Evolutionary conservation across 1,284 basidiomycete species (phyloP).

Genomic region (Polyporus tsugae): DNA sequence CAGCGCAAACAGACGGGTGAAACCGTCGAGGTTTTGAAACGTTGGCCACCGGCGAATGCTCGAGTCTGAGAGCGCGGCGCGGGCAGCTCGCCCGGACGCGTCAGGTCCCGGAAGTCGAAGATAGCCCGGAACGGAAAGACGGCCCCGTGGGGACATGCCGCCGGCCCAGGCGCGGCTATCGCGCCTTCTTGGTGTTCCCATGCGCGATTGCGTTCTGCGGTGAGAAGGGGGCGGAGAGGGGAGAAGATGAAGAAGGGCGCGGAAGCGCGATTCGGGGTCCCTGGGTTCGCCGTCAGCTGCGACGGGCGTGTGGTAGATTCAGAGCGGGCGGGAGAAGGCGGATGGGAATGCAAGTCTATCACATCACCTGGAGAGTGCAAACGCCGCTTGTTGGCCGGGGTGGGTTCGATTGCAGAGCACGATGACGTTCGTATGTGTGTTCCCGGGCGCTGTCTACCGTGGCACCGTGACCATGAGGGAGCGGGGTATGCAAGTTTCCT

Average conservation of each 20-base stretch:
- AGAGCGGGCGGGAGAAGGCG: not conserved
- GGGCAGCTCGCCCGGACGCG: not conserved
- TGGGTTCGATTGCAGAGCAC: not conserved
- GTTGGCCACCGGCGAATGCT: not conserved
- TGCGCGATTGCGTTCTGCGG: slow-evolving; percentile 11
- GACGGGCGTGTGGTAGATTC: not conserved
- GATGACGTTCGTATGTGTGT: slow-evolving; percentile 2
- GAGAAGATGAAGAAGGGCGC: not conserved
- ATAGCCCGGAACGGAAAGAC: slow-evolving; percentile 14
- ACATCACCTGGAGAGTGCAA: not conserved
- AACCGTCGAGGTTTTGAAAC: not conserved
- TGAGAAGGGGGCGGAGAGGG: slow-evolving; percentile 12
- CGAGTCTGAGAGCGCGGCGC: not conserved
- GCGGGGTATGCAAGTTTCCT: slow-evolving; percentile 4
- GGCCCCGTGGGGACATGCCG: slow-evolving; percentile 24
- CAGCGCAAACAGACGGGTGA: not conserved
- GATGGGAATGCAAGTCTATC: slow-evolving; percentile 9
- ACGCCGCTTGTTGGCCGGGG: not conserved
- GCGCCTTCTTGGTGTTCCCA: slow-evolving; percentile 14
- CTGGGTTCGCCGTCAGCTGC: slow-evolving; percentile 1
- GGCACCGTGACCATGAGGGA: not conserved
- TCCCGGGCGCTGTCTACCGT: slow-evolving; percentile 7
- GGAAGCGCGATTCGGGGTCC: slow-evolving; percentile 8
- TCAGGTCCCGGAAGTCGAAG: slow-evolving; percentile 9
- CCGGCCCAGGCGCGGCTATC: slow-evolving; percentile 24